Base-by-base conservation (phyloP, 2,329 filamentous ascomycete species). In the Penicillium capsulatum region DNA sequence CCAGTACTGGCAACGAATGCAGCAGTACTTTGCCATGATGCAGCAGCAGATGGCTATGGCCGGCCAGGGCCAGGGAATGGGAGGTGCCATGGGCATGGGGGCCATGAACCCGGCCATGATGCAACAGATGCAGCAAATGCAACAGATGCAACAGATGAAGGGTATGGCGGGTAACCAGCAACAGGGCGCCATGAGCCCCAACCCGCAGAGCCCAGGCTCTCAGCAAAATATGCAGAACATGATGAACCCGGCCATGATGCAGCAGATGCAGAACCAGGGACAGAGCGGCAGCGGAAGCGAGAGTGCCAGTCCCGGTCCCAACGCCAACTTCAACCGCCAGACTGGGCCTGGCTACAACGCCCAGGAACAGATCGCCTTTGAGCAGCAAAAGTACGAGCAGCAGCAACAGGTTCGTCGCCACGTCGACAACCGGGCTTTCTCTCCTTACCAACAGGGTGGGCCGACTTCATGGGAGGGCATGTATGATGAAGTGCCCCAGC, bases 1-100 rank as follows among this genome's bases (percentile, higher is more conserved):
- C 2, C 90, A 96, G 64, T 96, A 97, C 69, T 94, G 92, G 81
- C 88, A 95, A 65, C 81, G 90, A 33, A 97, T 98, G 91, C 92
- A 98, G 67, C 87, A 95, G 63, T 95, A 94, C 68, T 94, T 96
- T 66, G 76, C 83, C 41, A 83, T 95, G 77, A 92, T 95, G 87
- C 89, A 94, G 67, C 86, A 91, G 58, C 84, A 92, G 61, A 87
- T 94, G 78, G 84, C 83, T 34, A 63, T 67, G 49, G 65, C 69
- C 40, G 57, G 63, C 49, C 67, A 71, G 54, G 65, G 67, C 36
- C 53, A 65, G 55, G 63, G 59, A 40, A 66, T 67, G 58, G 53
- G 48, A 17, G 64, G 34, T 5, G 45, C 54, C n/a, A 72, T 73
- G 70, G 69, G 59, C 15, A 91, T 91, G 81, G 71, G 67, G 16